These are phyloP conservation scores for Tylopilus sp. DNA, from an alignment of 768 basidiomycete species.

Conservation along the genomic window DNA sequence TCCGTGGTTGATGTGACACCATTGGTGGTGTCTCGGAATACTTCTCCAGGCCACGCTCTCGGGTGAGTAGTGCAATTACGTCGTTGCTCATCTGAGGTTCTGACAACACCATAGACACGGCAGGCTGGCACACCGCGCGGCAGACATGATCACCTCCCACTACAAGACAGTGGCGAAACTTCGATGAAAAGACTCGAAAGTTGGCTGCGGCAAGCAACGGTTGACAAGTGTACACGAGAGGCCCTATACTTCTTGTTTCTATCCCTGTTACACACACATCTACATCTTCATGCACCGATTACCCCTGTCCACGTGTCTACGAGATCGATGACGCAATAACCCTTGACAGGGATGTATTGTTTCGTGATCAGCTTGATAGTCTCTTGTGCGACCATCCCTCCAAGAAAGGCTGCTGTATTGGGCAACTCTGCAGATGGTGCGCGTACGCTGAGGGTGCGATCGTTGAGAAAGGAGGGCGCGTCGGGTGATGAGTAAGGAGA, in stretches of 20 bases:
- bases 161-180: background rate
- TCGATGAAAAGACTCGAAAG: background rate
- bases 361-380: constrained; percentile 95
- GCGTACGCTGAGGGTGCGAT: constrained; percentile 51
- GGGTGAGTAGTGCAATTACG: constrained; percentile 5
- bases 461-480: constrained; percentile 2
- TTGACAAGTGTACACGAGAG: background rate
- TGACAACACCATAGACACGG: background rate
- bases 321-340: constrained; percentile 82
- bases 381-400: constrained; percentile 94
- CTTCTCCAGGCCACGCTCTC: constrained; percentile 21
- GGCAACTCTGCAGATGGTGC: constrained; percentile 84
- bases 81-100: background rate
- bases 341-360: constrained; percentile 90
- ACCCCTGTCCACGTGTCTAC: constrained; percentile 73
- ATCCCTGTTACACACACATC: too few species aligned
- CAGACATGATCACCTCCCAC: constrained; percentile 2
- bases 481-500: background rate
- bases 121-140: constrained; percentile 11
- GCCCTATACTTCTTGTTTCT: background rate
- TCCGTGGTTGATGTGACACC: background rate
- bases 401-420: constrained; percentile 90
- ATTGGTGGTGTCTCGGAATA: constrained; percentile 14
- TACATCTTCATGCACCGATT: constrained; percentile 28
- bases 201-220: background rate